Evolutionary conservation across 2,329 filamentous ascomycete species (phyloP).

Genomic region (Zelopaecilomyces penicillatus): DNA sequence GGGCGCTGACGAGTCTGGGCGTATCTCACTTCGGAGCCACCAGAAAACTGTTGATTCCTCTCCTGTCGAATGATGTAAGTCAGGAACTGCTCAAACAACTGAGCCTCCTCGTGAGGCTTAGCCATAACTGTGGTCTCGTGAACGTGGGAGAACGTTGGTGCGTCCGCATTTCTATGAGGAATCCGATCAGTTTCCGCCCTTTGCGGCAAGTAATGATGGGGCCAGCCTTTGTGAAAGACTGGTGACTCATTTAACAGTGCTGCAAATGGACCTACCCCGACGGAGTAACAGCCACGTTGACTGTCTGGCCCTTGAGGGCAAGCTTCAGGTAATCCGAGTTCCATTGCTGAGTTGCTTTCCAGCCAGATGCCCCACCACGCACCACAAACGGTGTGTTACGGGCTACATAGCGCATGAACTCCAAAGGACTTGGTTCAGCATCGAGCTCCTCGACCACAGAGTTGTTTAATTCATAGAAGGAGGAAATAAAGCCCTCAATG

Average conservation of each 20-base stretch:
- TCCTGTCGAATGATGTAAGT: constrained; percentile 53
- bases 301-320: constrained; percentile 44
- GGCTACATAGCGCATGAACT: constrained; percentile 72
- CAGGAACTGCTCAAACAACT: constrained; percentile 55
- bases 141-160: constrained; percentile 20
- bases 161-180: constrained; percentile 27
- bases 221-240: neutral
- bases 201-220: neutral
- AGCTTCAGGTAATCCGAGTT: constrained; percentile 48
- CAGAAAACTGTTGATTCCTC: constrained; percentile 22
- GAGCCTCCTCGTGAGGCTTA: constrained; percentile 61
- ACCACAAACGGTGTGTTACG: constrained; percentile 69
- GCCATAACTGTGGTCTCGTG: constrained; percentile 45
- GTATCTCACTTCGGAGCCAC: constrained; percentile 51
- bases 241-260: neutral
- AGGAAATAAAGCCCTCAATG: constrained; percentile 47
- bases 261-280: constrained; percentile 41
- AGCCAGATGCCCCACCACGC: constrained; percentile 51
- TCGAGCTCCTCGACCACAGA: constrained; percentile 50
- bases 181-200: neutral
- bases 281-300: constrained; percentile 75
- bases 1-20: constrained; percentile 60
- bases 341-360: constrained; percentile 58
- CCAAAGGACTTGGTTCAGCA: constrained; percentile 61
- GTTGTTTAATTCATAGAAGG: constrained; percentile 67